Percentiles rank a stretch among this genome's conserved stretches.
These are phyloP conservation scores for Pseudozyma sp. DNA, from an alignment of 1,284 basidiomycete species.

Conservation along the genomic window DNA sequence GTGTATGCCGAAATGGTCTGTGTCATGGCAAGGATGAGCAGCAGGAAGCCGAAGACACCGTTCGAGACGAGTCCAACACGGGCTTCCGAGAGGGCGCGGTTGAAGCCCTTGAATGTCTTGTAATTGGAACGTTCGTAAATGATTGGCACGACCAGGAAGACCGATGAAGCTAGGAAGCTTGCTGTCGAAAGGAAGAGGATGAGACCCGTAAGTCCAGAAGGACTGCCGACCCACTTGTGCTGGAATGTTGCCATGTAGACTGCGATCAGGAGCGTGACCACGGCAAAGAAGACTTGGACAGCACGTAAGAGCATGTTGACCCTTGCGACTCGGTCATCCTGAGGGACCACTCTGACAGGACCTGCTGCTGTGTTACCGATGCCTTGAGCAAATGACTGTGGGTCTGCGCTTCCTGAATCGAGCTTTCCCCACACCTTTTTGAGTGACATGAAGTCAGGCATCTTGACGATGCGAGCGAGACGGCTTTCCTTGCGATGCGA, in stretches of 20 bases:
- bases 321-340: constrained; percentile 36
- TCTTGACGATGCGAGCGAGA: constrained; percentile 6
- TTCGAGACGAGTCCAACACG: constrained; percentile 59
- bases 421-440: constrained; percentile 50
- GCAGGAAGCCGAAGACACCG: constrained; percentile 47
- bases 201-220: constrained; percentile 61
- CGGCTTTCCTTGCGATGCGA: neutral
- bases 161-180: constrained; percentile 41
- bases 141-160: constrained; percentile 56
- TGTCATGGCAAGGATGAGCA: constrained; percentile 52
- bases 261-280: constrained; percentile 52
- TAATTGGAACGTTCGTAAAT: constrained; percentile 49
- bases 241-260: constrained; percentile 60
- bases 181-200: constrained; percentile 50
- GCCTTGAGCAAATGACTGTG: constrained; percentile 23
- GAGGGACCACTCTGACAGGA: constrained; percentile 5
- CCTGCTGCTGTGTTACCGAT: constrained; percentile 35
- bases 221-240: constrained; percentile 53
- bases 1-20: constrained; percentile 62
- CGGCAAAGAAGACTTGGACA: constrained; percentile 46
- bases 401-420: constrained; percentile 23
- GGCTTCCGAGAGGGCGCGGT: constrained; percentile 52
- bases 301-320: constrained; percentile 45
- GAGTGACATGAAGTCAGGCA: constrained; percentile 54
- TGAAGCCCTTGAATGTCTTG: constrained; percentile 40